Conservation (phyloP, 129 eudicot genomes). For the Erigeron canadensis region DNA sequence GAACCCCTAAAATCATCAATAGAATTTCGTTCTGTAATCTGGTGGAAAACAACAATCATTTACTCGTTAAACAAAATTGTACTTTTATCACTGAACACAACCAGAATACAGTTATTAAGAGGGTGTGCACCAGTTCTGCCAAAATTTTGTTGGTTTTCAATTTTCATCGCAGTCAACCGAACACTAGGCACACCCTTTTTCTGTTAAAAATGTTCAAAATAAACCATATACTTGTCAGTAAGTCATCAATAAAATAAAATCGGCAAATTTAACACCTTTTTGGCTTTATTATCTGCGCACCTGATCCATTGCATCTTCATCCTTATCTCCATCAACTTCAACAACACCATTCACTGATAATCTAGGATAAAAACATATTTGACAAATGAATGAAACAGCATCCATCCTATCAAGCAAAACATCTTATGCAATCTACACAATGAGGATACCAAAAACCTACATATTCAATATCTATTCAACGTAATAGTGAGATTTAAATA, state of each 20-base stretch:
- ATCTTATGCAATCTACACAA: background rate
- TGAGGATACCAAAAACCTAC: background rate
- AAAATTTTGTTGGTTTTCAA: conserved; percentile 70
- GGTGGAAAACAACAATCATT: background rate
- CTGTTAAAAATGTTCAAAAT: conserved; percentile 36
- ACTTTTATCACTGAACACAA: background rate
- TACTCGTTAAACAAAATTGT: no score
- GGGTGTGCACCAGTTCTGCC: conserved; percentile 71
- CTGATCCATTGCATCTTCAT: conserved; percentile 41
- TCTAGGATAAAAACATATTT: conserved; percentile 2
- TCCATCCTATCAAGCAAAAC: background rate
- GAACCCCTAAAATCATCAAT: conserved; percentile 79
- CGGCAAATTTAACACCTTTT: conserved; percentile 36
- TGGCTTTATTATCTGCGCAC: conserved; percentile 40
- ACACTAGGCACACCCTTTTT: conserved; percentile 83
- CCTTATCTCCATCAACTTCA: conserved; percentile 61
- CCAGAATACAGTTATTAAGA: background rate
- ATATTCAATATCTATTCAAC: background rate
- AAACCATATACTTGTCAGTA: background rate
- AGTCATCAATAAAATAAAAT: background rate
- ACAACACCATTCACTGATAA: conserved; percentile 55
- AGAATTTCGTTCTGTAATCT: conserved; percentile 78
- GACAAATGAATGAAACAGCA: no score
- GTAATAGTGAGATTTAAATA: background rate
- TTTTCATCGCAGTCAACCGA: conserved; percentile 77